Evolutionary conservation across 2,329 filamentous ascomycete species (phyloP), one percentile per base, ranked within the genome.

Genomic region (Thermomyces lanuginosus): DNA sequence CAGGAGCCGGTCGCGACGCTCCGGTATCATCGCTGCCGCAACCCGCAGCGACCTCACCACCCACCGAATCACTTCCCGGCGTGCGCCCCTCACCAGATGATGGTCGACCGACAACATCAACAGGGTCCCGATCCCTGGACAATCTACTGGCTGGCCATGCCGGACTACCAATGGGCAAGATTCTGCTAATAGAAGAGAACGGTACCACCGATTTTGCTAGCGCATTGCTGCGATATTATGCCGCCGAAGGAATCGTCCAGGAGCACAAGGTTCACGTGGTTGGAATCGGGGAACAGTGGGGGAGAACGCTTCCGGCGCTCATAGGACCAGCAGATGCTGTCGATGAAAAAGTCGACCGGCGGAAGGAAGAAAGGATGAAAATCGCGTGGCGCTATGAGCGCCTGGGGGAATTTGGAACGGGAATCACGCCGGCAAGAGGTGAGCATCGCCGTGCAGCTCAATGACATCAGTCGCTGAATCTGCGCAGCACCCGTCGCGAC

Each of bases 341-440:
- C 16, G 57, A 61, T 17, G 52, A 58, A 22, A 56, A 53, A 30
- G 42, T 45, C 6, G 48, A 45, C 21, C 44, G 43, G 42, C 43
- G 49, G 50, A 55, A 49, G 38, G 63, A 64, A 8, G 78, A 86
- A 36, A 84, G 76, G 53, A 95, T 98, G 89, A 95, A 92, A 59
- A 98, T 98, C 59, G 89, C 89, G 3, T 98, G 89, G 89, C 69
- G 89, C 50, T 98, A 98, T 56, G 84, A 95, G 53, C 69, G 72
- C 17, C 54, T 95, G 28, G 77, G 78, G 9, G 76, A 77, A 37
- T 74, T 73, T 40, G 72, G 72, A 21, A 64, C 62, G 32, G 55
- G 63, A 27, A 51, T 56, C 32, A 47, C 60, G 34, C 59, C 60
- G 33, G 59, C 56, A 43, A 66, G 71, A 73, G 72, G 76, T 77